Conservation (phyloP, 2,329 filamentous ascomycete species). For the Rhynchosporium agropyri region DNA sequence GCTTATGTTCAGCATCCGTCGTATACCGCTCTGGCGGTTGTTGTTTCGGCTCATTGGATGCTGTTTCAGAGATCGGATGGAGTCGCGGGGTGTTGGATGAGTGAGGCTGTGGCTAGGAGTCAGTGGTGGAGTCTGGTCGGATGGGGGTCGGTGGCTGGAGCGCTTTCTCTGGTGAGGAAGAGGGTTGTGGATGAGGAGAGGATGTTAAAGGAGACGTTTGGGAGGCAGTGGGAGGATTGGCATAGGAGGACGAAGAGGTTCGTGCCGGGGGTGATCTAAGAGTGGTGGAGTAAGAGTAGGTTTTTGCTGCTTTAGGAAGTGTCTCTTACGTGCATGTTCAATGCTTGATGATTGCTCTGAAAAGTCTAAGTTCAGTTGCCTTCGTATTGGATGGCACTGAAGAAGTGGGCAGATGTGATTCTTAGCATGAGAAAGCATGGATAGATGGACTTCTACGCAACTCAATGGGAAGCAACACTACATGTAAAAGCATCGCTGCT, state of each 20-base stretch:
- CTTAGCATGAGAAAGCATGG: too few relatives aligned
- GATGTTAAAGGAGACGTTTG: conserved; percentile 53
- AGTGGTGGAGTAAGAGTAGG: not conserved
- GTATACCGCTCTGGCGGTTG: conserved; percentile 57
- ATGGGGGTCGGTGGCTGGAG: conserved; percentile 31
- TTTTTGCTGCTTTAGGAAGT: not conserved
- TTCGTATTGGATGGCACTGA: too few relatives aligned
- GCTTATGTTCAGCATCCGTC: conserved; percentile 75
- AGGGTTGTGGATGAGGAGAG: conserved; percentile 44
- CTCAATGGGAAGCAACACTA: not conserved
- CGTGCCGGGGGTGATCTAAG: conserved; percentile 48
- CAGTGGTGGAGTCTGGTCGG: conserved; percentile 21
- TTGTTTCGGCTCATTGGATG: conserved; percentile 42
- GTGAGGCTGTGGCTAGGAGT: conserved; percentile 25
- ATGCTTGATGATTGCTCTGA: too few relatives aligned
- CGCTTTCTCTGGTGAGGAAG: conserved; percentile 47
- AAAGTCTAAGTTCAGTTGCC: not conserved
- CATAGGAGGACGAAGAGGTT: conserved; percentile 51
- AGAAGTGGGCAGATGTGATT: too few relatives aligned
- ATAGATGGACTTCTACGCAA: not conserved
- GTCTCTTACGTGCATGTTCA: not conserved
- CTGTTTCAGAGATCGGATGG: conserved; percentile 47
- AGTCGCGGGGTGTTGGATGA: conserved; percentile 46
- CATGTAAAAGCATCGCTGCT: not conserved
- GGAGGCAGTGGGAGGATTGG: conserved; percentile 53